These are phyloP conservation scores for Poteriospumella lacustris DNA, from an alignment of 108 stramenopile genomes.

Conservation along the genomic window DNA sequence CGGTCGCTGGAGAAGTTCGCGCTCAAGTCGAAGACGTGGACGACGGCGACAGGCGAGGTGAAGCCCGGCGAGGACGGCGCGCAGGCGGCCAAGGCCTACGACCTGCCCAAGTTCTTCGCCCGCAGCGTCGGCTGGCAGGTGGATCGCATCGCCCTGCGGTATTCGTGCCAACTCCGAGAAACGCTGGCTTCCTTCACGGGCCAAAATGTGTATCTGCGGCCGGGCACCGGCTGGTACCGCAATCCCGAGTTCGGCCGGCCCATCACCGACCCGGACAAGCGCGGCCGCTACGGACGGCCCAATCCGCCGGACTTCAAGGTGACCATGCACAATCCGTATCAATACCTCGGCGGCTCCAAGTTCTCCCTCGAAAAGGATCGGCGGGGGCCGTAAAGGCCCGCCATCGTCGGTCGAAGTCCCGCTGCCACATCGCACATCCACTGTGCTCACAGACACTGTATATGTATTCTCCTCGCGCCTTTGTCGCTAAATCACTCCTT, in stretches of 20 bases:
- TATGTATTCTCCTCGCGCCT: no score
- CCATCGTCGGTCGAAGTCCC: no score
- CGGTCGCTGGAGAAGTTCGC: constrained; percentile 17
- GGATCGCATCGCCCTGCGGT: constrained; percentile 14
- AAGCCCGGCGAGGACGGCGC: not conserved
- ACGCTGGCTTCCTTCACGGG: not conserved
- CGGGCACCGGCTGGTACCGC: constrained; percentile 1
- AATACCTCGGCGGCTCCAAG: constrained; percentile 13
- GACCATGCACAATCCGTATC: not conserved
- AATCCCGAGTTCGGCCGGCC: constrained; percentile 11
- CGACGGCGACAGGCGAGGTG: constrained; percentile 15
- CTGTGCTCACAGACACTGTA: no score
- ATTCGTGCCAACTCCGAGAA: constrained; percentile 21
- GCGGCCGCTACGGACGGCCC: constrained; percentile 11
- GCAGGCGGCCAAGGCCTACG: constrained; percentile 14
- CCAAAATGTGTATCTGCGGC: not conserved
- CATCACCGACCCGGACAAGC: constrained; percentile 12
- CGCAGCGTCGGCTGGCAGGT: constrained; percentile 5
- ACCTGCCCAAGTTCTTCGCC: constrained; percentile 1
- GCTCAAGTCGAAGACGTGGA: constrained; percentile 19
- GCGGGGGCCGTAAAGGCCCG: no score
- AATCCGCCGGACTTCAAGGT: not conserved
- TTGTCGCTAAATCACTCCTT: no score
- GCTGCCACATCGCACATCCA: no score
- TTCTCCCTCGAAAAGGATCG: no score